These are phyloP conservation scores for Lichina pygmaea DNA, from an alignment of 495 filamentous ascomycete genomes.

Conservation along the genomic window DNA sequence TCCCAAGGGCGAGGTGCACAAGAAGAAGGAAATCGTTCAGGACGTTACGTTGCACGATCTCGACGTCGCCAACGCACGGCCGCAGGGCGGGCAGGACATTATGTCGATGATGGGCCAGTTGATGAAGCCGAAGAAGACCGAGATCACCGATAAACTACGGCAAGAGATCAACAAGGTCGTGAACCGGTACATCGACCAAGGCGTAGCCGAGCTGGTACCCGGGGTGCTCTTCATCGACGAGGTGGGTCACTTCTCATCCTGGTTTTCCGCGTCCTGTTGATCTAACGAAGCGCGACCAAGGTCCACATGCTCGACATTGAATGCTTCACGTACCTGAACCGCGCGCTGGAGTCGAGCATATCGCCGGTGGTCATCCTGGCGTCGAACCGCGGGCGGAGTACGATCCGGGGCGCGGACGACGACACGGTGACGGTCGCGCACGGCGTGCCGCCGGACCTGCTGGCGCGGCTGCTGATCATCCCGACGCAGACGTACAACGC, in stretches of 20 bases:
- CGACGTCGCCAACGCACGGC: constrained; percentile 84
- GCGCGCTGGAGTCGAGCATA: constrained; percentile 75
- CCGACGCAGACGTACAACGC: constrained; percentile 66
- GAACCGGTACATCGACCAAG: constrained; percentile 91
- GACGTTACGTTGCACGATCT: constrained; percentile 92
- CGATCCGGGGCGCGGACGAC: constrained; percentile 66
- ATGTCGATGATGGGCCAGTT: constrained; percentile 99
- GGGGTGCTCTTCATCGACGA: constrained; percentile 97
- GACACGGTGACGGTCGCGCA: constrained; percentile 44
- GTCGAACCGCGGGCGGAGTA: constrained; percentile 77
- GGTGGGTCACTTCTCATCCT: constrained; percentile 21
- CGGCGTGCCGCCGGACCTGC: constrained; percentile 76
- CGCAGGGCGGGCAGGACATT: constrained; percentile 89
- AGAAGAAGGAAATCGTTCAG: constrained; percentile 99
- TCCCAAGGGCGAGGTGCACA: constrained; percentile 94
- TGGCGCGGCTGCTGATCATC: constrained; percentile 81
- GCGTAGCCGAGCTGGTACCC: constrained; percentile 89
- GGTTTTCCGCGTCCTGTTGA: not conserved
- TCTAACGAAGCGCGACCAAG: constrained; percentile 14
- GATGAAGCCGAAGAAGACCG: constrained; percentile 97
- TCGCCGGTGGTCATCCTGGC: constrained; percentile 92
- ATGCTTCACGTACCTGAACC: constrained; percentile 96
- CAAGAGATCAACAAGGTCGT: constrained; percentile 97
- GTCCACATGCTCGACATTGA: constrained; percentile 98
- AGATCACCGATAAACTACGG: constrained; percentile 90